Percentiles rank a stretch among this genome's conserved stretches.
phyloP scores from a whole-genome alignment of 2,329 filamentous ascomycete species.

The Xylariaceae sp. region DNA sequence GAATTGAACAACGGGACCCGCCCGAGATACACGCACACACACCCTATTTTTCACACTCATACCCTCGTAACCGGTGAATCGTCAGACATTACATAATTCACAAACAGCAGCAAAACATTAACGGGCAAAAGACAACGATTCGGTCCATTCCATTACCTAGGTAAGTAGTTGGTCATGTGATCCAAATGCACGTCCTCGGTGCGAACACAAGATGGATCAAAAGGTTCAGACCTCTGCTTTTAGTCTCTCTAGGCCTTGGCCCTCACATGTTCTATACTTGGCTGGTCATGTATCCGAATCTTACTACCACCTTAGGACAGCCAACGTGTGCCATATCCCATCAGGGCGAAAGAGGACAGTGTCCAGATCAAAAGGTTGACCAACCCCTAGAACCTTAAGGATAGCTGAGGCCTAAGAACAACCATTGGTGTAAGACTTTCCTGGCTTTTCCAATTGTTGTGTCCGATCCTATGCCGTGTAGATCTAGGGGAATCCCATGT shows the following conservation, averaged over 20 bases:
- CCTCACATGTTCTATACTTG: constrained; percentile 10
- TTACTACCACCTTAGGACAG: not conserved
- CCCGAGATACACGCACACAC: too few species aligned
- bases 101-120: not conserved
- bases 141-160: constrained; percentile 3
- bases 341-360: not conserved
- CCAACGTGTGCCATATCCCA: not conserved
- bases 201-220: constrained; percentile 6
- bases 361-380: not conserved
- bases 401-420: not conserved
- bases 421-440: not conserved
- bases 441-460: not conserved
- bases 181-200: constrained; percentile 9
- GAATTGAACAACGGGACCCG: too few species aligned
- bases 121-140: not conserved
- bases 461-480: not conserved
- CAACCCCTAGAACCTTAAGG: not conserved
- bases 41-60: too few species aligned
- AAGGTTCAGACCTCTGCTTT: constrained; percentile 4
- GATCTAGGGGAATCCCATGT: not conserved
- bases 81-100: not conserved
- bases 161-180: constrained; percentile 1
- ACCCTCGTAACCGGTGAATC: too few species aligned
- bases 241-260: constrained; percentile 3
- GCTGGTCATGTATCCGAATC: not conserved